Evolutionary conservation across 1,284 basidiomycete genomes (phyloP), one percentile per base, ranked within the genome.

Genomic region (Marasmius tenuissimus): DNA sequence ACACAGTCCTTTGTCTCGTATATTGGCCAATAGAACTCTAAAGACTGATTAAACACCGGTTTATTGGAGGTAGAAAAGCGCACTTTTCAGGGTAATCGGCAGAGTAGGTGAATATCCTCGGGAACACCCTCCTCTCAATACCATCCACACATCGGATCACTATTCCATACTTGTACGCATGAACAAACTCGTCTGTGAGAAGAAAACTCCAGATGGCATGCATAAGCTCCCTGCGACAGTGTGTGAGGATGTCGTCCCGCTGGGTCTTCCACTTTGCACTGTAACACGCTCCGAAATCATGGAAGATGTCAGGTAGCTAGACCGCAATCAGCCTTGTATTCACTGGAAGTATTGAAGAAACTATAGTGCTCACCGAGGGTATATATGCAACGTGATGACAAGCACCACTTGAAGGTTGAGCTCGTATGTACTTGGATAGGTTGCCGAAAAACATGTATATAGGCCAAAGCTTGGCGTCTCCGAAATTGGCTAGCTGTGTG

Each of bases 71-170:
- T 9, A 14, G 45, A 39, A 35, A 20, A 71, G 66, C 75, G 53
- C 66, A 76, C 60, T 75, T 74, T 62, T 75, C 72, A 3, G 71
- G 73, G 61, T 75, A 75, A 61, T 75, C 72, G 8, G 71, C 71
- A 0, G 68, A 72, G 51, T 76, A 74, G 0, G 70, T 76, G 34
- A 77, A 73, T 0, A 76, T 66, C 0, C 69, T 56, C 4, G 71
- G 73, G 42, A 68, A 76, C 0, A 76, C 4, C 1, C 66, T 61
- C 0, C 67, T 64, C 5, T 53, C 27, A 0, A 74, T 55, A 0
- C 71, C 69, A 64, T 75, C 68, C 4, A 20, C 18, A 22, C 70
- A 75, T 37, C 61, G 56, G 4, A 75, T 63, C 0, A 75, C 67
- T 6, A 75, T 70, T 0, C 75, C 72, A 57, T 74, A 63, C 33